phyloP scores from a whole-genome alignment of 345 rosid genomes.

The Lumnitzera littorea region DNA sequence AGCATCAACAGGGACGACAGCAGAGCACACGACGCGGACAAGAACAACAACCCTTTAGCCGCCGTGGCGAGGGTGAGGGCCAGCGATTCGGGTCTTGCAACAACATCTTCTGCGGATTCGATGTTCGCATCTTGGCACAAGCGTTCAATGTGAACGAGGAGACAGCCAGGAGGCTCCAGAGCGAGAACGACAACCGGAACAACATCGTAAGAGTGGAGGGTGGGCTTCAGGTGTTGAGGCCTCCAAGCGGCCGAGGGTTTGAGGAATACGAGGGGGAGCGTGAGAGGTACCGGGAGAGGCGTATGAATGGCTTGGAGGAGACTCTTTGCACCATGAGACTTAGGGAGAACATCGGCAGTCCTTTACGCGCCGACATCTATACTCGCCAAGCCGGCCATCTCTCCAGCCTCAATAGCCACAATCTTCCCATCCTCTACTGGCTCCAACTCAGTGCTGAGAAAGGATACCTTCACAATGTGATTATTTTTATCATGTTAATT shows the following conservation, averaged over 20 bases:
- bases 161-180: slow-evolving; percentile 40
- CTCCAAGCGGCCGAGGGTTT: slow-evolving; percentile 18
- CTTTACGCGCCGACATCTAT: slow-evolving; percentile 49
- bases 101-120: slow-evolving; percentile 51
- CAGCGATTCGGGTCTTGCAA: slow-evolving; percentile 24
- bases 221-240: slow-evolving; percentile 37
- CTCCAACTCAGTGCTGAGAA: slow-evolving; percentile 55
- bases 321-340: slow-evolving; percentile 59
- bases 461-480: slow-evolving; percentile 27
- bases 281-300: neutral
- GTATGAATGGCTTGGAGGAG: slow-evolving; percentile 65
- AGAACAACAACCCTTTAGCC: neutral
- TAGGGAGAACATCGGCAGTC: slow-evolving; percentile 54
- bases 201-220: slow-evolving; percentile 49
- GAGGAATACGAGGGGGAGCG: neutral
- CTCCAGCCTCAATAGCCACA: slow-evolving; percentile 41
- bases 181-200: slow-evolving; percentile 37
- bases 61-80: slow-evolving; percentile 12
- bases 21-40: neutral
- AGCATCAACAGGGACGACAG: slow-evolving; percentile 5
- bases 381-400: slow-evolving; percentile 49
- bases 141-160: slow-evolving; percentile 42
- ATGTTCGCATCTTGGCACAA: slow-evolving; percentile 41
- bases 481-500: neutral
- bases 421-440: slow-evolving; percentile 49